Percentiles rank a stretch among this genome's conserved stretches.
These are phyloP conservation scores for Ceratocystiopsis brevicomis DNA, from an alignment of 2,329 filamentous ascomycete species.

Conservation along the genomic window DNA sequence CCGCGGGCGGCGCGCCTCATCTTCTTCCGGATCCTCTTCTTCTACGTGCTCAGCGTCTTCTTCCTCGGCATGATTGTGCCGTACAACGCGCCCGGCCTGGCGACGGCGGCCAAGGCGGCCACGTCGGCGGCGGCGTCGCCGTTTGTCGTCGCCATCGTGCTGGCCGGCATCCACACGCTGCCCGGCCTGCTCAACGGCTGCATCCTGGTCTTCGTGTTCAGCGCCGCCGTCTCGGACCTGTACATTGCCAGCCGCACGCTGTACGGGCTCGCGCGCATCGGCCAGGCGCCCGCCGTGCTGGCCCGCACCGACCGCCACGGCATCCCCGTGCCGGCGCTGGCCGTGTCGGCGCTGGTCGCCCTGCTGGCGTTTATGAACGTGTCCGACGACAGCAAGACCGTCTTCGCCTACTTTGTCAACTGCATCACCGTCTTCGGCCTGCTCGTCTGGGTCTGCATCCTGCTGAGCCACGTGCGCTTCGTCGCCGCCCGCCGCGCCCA, in stretches of 20 bases:
- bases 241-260: conserved; percentile 39
- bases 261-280: conserved; percentile 39
- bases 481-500: conserved; percentile 28
- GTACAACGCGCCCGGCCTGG: conserved; percentile 14
- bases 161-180: conserved; percentile 47
- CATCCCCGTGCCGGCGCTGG: conserved; percentile 37
- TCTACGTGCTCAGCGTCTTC: conserved; percentile 15
- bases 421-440: conserved; percentile 50
- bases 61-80: conserved; percentile 14
- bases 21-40: conserved; percentile 15
- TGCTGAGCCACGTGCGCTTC: conserved; percentile 44
- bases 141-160: conserved; percentile 53
- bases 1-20: conserved; percentile 10
- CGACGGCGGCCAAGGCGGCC: conserved; percentile 6
- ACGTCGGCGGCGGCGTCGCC: conserved; percentile 36
- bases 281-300: conserved; percentile 38
- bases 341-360: conserved; percentile 25
- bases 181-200: conserved; percentile 60
- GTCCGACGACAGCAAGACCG: conserved; percentile 33
- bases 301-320: conserved; percentile 30
- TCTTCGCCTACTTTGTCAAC: conserved; percentile 58
- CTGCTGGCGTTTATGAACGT: conserved; percentile 39
- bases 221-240: conserved; percentile 48
- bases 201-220: conserved; percentile 54
- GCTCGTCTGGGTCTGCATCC: conserved; percentile 52